A percentile compares a stretch with the other conserved stretches of the same genome.
Conservation (phyloP, 169 alveolate genomes). For the Eimeria acervulina region DNA sequence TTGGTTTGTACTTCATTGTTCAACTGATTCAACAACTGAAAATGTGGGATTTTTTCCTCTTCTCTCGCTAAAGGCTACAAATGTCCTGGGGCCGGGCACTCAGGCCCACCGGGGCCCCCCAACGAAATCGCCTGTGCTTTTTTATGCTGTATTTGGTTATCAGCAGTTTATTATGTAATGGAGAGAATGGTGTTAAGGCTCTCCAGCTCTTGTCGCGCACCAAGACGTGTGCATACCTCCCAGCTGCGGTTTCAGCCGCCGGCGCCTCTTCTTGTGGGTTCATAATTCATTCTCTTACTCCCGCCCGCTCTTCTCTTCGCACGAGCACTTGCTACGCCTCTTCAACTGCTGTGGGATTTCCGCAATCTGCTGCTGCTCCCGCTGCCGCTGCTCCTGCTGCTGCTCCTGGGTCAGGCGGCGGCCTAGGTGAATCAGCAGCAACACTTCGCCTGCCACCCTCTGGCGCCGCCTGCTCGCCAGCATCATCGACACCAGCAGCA, state of each 20-base stretch:
- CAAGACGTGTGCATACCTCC: not conserved
- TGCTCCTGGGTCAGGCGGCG: not conserved
- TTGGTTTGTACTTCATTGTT: too few species aligned
- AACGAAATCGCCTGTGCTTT: not conserved
- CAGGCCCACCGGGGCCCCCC: not conserved
- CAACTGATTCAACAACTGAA: too few species aligned
- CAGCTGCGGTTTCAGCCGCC: not conserved
- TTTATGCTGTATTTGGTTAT: too few species aligned
- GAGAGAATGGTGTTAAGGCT: not conserved
- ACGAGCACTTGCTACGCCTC: not conserved
- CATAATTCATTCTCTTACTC: not conserved
- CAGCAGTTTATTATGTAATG: not conserved
- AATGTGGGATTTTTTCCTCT: not conserved
- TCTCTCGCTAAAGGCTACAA: not conserved
- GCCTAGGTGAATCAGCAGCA: not conserved
- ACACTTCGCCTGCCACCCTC: not conserved
- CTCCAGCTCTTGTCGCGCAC: not conserved
- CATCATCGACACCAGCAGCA: not conserved
- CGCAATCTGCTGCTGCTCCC: not conserved
- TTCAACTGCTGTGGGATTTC: not conserved
- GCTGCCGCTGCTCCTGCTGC: not conserved
- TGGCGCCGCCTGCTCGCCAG: not conserved
- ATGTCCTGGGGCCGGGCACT: not conserved
- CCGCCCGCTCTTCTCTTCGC: not conserved
- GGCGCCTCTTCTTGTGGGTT: not conserved